Conservation (phyloP, 2,329 filamentous ascomycete species). For the Fusarium scirpi region DNA sequence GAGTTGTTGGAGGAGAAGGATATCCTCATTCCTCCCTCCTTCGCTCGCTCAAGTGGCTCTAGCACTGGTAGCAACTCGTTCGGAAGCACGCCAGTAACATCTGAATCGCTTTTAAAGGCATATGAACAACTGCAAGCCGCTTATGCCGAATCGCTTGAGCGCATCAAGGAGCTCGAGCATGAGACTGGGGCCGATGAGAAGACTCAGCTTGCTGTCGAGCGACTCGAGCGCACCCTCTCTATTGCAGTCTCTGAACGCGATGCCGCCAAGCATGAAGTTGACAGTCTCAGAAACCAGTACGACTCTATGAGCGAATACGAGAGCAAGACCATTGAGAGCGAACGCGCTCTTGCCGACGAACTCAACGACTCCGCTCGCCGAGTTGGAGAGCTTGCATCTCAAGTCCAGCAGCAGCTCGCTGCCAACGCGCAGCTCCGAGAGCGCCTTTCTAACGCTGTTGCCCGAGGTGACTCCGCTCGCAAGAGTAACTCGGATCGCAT, state of each 20-base stretch:
- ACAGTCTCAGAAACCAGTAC: conserved; percentile 71
- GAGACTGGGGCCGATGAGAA: conserved; percentile 65
- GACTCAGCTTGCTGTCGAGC: conserved; percentile 71
- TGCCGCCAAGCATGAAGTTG: conserved; percentile 74
- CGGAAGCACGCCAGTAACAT: conserved; percentile 66
- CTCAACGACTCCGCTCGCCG: conserved; percentile 79
- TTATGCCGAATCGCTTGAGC: conserved; percentile 74
- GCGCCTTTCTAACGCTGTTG: conserved; percentile 82
- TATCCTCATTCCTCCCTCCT: conserved; percentile 75
- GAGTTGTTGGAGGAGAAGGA: conserved; percentile 85
- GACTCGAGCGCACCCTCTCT: conserved; percentile 76
- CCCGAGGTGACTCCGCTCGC: conserved; percentile 86
- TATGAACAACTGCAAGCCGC: conserved; percentile 81
- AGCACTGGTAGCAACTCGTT: conserved; percentile 45
- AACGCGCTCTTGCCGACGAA: conserved; percentile 75
- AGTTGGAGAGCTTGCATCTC: conserved; percentile 81
- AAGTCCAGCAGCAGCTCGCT: conserved; percentile 84
- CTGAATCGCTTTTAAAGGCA: conserved; percentile 77
- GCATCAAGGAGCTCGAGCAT: conserved; percentile 73
- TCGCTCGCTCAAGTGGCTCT: conserved; percentile 59
- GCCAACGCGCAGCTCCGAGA: conserved; percentile 80
- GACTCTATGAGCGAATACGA: conserved; percentile 68
- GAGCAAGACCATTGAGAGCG: conserved; percentile 66
- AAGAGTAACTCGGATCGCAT: conserved; percentile 84
- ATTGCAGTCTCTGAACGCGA: conserved; percentile 79